phyloP scores from a whole-genome alignment of 208 protist genomes.

The Acanthamoeba lenticulata region DNA sequence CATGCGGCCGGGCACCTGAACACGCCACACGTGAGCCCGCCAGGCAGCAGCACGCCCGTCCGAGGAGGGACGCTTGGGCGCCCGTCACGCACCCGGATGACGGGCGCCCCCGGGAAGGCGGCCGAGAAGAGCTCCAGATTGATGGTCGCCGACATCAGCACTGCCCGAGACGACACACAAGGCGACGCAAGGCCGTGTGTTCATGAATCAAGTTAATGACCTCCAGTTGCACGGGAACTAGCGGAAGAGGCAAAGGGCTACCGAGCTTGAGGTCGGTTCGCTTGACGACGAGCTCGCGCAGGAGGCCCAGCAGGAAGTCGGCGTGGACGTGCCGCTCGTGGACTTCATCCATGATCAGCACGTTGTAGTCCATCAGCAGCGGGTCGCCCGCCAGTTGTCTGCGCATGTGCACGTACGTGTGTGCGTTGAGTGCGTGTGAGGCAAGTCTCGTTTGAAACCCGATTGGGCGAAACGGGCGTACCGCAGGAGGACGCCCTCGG shows the following conservation, averaged over 20 bases:
- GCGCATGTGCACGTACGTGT: neutral
- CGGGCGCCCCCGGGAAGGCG: conserved; percentile 67
- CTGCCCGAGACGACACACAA: neutral
- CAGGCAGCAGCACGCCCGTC: neutral
- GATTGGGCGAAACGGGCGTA: neutral
- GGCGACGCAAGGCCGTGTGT: neutral
- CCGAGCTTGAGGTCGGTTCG: conserved; percentile 48
- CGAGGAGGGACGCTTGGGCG: no score
- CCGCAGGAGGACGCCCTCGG: conserved; percentile 77
- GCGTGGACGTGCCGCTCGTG: conserved; percentile 75
- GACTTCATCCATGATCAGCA: conserved; percentile 82
- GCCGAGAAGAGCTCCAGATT: conserved; percentile 74
- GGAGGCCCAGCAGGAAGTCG: conserved; percentile 73
- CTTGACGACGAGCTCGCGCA: conserved; percentile 62
- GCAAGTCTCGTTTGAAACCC: no score
- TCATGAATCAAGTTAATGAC: neutral
- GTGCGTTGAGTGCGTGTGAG: neutral
- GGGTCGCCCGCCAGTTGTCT: conserved; percentile 74
- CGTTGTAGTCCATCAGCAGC: conserved; percentile 70
- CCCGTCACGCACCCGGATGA: conserved; percentile 55
- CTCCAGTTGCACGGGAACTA: neutral
- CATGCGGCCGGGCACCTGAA: conserved; percentile 72
- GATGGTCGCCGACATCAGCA: conserved; percentile 78
- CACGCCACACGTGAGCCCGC: neutral
- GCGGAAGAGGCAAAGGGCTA: neutral